Percentiles rank a stretch among this genome's conserved stretches.
Conservation (phyloP, 2,329 filamentous ascomycete genomes). For the Diplodia mutila region DNA sequence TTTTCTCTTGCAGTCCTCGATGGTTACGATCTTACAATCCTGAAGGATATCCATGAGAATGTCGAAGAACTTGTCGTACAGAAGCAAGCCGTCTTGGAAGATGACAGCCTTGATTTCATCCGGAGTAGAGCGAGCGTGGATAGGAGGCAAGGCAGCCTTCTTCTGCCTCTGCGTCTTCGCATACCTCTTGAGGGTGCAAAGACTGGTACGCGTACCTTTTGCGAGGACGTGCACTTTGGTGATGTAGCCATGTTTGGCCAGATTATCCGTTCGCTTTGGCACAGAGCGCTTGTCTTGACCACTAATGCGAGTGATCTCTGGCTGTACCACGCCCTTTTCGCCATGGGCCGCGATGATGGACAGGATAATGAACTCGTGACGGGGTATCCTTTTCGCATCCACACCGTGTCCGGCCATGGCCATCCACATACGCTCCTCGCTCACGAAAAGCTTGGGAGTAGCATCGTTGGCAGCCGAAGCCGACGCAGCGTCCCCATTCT, state of each 20-base stretch:
- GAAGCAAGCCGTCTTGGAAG: conserved; percentile 45
- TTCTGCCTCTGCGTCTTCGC: conserved; percentile 35
- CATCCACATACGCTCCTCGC: conserved; percentile 61
- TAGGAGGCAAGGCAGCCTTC: conserved; percentile 27
- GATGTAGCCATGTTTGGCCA: conserved; percentile 64
- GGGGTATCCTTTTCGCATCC: conserved; percentile 58
- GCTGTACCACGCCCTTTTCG: conserved; percentile 60
- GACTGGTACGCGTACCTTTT: conserved; percentile 57
- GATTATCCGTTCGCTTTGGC: conserved; percentile 61
- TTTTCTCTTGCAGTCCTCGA: conserved; percentile 54
- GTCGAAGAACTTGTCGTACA: conserved; percentile 55
- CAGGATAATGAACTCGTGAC: conserved; percentile 60
- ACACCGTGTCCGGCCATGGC: conserved; percentile 63
- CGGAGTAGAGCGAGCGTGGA: conserved; percentile 17
- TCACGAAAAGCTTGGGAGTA: conserved; percentile 48
- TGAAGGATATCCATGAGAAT: conserved; percentile 55
- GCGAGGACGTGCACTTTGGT: conserved; percentile 56
- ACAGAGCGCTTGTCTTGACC: conserved; percentile 69
- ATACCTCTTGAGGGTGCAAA: conserved; percentile 59
- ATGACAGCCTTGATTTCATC: conserved; percentile 38
- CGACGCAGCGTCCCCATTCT: neutral
- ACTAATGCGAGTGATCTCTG: conserved; percentile 57
- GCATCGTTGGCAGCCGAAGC: neutral
- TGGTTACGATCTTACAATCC: conserved; percentile 55
- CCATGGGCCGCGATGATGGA: conserved; percentile 62